Conservation (phyloP, 495 filamentous ascomycete species). For the Penicillium samsonianum region DNA sequence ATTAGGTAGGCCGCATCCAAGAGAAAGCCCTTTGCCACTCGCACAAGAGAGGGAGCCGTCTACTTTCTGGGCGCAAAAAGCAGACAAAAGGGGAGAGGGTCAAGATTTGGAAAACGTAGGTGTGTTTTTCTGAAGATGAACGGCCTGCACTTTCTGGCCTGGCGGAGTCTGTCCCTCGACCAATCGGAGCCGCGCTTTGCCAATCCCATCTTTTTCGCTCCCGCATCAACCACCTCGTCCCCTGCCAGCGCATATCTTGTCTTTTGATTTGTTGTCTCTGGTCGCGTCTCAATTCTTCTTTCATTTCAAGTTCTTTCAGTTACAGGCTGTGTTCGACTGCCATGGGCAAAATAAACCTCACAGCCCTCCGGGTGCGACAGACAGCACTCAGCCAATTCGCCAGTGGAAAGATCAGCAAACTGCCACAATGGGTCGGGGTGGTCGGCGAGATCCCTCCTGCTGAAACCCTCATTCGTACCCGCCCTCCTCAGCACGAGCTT, state of each 20-base stretch:
- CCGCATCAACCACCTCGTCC: constrained; percentile 22
- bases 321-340: constrained; percentile 9
- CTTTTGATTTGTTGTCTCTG: constrained; percentile 2
- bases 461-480: constrained; percentile 70
- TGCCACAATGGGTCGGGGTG: constrained; percentile 77
- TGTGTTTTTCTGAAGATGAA: constrained; percentile 34
- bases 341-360: constrained; percentile 74
- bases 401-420: constrained; percentile 43
- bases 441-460: constrained; percentile 75
- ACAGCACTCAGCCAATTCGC: constrained; percentile 60
- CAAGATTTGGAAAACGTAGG: constrained; percentile 8
- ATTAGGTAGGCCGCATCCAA: constrained; percentile 45
- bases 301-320: background rate
- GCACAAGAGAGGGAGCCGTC: constrained; percentile 12
- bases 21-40: constrained; percentile 25
- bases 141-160: constrained; percentile 36
- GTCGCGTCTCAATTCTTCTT: constrained; percentile 4
- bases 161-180: constrained; percentile 40
- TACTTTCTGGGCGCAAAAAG: constrained; percentile 20
- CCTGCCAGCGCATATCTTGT: constrained; percentile 5
- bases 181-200: constrained; percentile 46
- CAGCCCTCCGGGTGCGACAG: constrained; percentile 70
- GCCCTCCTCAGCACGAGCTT: constrained; percentile 66
- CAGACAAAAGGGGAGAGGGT: constrained; percentile 13
- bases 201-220: constrained; percentile 45